Percentiles rank a stretch among this genome's conserved stretches.
Conservation (phyloP, 148 eudicot genomes). For the Vaccinium myrtillus region DNA sequence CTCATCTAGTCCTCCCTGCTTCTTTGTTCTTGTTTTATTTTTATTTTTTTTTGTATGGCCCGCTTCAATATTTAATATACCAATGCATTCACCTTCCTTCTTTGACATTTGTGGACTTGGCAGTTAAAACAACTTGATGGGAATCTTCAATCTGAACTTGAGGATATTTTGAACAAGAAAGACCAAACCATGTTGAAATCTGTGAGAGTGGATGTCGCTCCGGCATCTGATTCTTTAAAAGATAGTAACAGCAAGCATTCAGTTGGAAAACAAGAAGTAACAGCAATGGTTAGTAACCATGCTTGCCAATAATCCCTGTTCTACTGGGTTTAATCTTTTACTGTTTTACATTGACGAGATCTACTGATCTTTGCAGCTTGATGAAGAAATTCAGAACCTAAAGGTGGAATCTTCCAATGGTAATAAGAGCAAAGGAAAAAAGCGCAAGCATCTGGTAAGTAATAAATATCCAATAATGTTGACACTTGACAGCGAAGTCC, state of each 20-base stretch:
- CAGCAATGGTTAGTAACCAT: slow-evolving; percentile 31
- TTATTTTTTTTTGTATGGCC: not conserved
- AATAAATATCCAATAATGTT: not conserved
- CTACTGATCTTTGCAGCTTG: slow-evolving; percentile 25
- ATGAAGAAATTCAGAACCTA: slow-evolving; percentile 33
- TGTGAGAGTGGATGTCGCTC: slow-evolving; percentile 23
- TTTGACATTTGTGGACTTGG: slow-evolving; percentile 7
- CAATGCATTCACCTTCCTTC: not conserved
- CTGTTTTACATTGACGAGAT: not conserved
- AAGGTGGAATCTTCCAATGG: slow-evolving; percentile 28
- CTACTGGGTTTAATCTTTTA: not conserved
- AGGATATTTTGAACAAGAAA: slow-evolving; percentile 41
- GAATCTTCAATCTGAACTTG: slow-evolving; percentile 63
- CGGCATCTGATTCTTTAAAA: slow-evolving; percentile 23
- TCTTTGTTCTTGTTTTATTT: not conserved
- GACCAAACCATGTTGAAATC: slow-evolving; percentile 20
- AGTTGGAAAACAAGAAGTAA: slow-evolving; percentile 30
- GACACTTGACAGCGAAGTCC: not conserved
- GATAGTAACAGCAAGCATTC: slow-evolving; percentile 22
- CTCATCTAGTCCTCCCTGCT: not conserved
- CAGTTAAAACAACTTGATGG: slow-evolving; percentile 79
- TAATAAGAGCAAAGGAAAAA: slow-evolving; percentile 30
- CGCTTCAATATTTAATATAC: not conserved
- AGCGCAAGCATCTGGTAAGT: slow-evolving; percentile 32
- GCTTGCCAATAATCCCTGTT: slow-evolving; percentile 13